A percentile compares a stretch with the other conserved stretches of the same genome.
These are phyloP conservation scores for Pouteria campechiana DNA, from an alignment of 179 eudicot species.

Conservation along the genomic window DNA sequence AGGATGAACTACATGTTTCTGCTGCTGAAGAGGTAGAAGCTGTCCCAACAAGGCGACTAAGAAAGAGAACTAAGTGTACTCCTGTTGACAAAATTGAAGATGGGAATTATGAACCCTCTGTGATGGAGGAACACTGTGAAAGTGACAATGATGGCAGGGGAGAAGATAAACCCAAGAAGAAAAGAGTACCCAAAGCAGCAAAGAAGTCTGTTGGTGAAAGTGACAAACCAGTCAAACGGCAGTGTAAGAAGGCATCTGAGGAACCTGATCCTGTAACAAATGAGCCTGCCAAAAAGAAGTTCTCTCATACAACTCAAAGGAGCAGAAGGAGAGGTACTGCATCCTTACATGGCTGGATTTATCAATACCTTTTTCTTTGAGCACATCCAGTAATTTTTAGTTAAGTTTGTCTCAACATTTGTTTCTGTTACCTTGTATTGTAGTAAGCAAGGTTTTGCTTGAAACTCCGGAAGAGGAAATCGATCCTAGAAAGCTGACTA, in stretches of 20 bases:
- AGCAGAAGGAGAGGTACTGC: constrained; percentile 55
- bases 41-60: constrained; percentile 11
- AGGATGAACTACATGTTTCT: constrained; percentile 9
- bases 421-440: no score
- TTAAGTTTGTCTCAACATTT: background rate
- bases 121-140: constrained; percentile 13
- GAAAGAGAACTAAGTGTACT: constrained; percentile 4
- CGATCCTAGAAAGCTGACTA: constrained; percentile 34
- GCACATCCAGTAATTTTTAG: background rate
- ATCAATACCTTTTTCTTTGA: constrained; percentile 3
- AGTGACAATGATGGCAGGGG: constrained; percentile 16
- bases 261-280: constrained; percentile 19
- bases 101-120: constrained; percentile 12
- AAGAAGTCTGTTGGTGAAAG: constrained; percentile 34
- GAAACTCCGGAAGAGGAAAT: constrained; percentile 71
- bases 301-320: constrained; percentile 60
- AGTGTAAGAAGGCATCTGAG: constrained; percentile 40
- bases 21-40: constrained; percentile 19
- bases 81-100: constrained; percentile 25
- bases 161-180: constrained; percentile 22
- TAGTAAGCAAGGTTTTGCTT: constrained; percentile 64
- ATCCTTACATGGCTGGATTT: background rate
- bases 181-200: constrained; percentile 20
- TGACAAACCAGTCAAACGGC: constrained; percentile 40
- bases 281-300: constrained; percentile 48